Evolutionary conservation across 1,284 basidiomycete genomes (phyloP).

Genomic region (Volvariella volvacea): DNA sequence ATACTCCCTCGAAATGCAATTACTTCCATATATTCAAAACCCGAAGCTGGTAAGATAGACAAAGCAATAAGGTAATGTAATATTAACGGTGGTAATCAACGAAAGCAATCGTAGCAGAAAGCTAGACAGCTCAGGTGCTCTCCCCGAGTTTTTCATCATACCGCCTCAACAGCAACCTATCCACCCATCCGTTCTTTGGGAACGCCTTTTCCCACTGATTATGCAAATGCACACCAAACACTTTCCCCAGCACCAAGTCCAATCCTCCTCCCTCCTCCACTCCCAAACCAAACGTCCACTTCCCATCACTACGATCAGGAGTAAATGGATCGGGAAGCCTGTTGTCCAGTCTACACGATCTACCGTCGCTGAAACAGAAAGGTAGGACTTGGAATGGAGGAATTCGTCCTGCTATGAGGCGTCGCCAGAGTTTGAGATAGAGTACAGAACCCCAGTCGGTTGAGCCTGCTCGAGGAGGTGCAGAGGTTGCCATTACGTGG

Average conservation of each 20-base stretch:
- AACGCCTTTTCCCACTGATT: conserved; percentile 89
- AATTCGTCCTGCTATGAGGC: conserved; percentile 65
- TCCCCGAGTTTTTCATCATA: conserved; percentile 40
- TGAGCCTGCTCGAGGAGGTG: conserved; percentile 68
- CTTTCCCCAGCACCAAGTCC: conserved; percentile 57
- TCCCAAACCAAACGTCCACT: conserved; percentile 48
- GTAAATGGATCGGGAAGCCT: conserved; percentile 85
- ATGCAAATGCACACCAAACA: conserved; percentile 87
- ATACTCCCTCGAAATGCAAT: no score
- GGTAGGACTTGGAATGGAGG: conserved; percentile 87
- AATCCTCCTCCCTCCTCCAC: conserved; percentile 61
- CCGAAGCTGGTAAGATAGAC: no score
- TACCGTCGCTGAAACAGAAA: conserved; percentile 87
- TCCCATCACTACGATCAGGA: conserved; percentile 49
- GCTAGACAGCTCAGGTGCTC: no score
- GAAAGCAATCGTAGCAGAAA: no score
- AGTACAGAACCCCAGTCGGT: conserved; percentile 91
- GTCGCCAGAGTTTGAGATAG: conserved; percentile 83
- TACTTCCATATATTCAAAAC: no score
- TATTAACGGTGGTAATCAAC: no score
- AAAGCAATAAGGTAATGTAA: no score
- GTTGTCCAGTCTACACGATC: conserved; percentile 86
- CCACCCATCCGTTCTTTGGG: conserved; percentile 75
- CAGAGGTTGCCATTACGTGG: conserved; percentile 75
- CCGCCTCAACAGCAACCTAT: conserved; percentile 58